Evolutionary conservation across 106 monocot species (phyloP), one percentile per base, ranked within the genome.

Genomic region (Xerophyta viscosa): DNA sequence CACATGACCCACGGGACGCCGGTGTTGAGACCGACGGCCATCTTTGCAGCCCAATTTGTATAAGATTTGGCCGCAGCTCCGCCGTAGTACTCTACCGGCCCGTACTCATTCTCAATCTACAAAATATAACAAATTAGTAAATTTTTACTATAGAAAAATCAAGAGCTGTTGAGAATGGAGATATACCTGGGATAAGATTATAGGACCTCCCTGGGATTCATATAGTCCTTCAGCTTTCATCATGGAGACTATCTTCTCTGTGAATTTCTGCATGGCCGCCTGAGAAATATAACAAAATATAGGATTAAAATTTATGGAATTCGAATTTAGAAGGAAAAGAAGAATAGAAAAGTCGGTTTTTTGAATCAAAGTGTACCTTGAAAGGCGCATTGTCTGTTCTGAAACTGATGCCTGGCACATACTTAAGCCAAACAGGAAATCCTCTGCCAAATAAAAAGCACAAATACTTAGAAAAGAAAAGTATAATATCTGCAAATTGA

Each of bases 311-410:
- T n/a, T n/a, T n/a, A n/a, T n/a, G n/a, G n/a, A n/a, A n/a, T n/a
- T n/a, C n/a, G n/a, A n/a, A n/a, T n/a, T n/a, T n/a, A n/a, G n/a
- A n/a, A n/a, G n/a, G n/a, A n/a, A n/a, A n/a, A n/a, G n/a, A n/a
- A n/a, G n/a, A n/a, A n/a, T n/a, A n/a, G n/a, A n/a, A n/a, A n/a
- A n/a, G n/a, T n/a, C n/a, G n/a, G n/a, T n/a, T n/a, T n/a, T n/a
- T n/a, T 5, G 1, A 39, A 37, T 12, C 6, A 1, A 39, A 39
- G 55, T 27, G 17, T 23, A 64, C 71, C 71, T 64, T 64, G 58
- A 71, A 71, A 52, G 64, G 64, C 0, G 26, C 64, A 44, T 71
- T 71, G 64, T 71, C 71, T 58, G 71, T 71, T 52, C 71, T 71
- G 18, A 71, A 64, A 12, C 58, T 64, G n/a, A 71, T 71, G 3